Evolutionary conservation across 208 protist genomes (phyloP), one percentile per base, ranked within the genome.

Genomic region (Acanthamoeba healyi): DNA sequence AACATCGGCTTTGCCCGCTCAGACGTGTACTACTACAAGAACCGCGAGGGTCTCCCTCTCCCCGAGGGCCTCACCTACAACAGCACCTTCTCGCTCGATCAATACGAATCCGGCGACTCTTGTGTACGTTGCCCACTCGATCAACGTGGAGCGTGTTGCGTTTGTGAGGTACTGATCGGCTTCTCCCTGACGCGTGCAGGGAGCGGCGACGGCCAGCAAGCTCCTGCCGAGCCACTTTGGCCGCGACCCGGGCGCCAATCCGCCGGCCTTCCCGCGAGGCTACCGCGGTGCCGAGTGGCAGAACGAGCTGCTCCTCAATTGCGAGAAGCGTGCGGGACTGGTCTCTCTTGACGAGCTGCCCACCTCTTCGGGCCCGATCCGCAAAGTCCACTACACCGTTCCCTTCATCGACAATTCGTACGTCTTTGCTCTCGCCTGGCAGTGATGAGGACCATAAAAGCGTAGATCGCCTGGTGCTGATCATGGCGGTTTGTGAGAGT

Each of bases 1-100:
- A 94, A 94, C 42, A 67, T 94, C 15, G 26, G 54, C 0, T 92
- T 92, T 26, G 93, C 67, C 22, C 93, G 93, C 15, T 70, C 74
- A 12, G 93, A 94, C 22, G 86, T 94, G n/a, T 94, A 94, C 92
- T 94, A 74, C 93, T 94, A 94, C 92, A 94, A 94, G 26, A 79
- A 88, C 24, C 26, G 29, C 42, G 42, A 94, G 34, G 88, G 74
- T 15, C 86, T 92, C 26, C 93, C 93, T 6, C 90, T 94, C 4
- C 93, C 93, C 6, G 15, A 54, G 32, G 93, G 93, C 42, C 40
- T 94, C 93, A 56, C 36, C 29, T 24, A 17, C 3, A 9, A 6
- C 36, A 58, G 40, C 54, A 63, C 40, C 72, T 58, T 94, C 49
- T 94, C 70, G 70, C 70, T 79, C 38, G 70, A 79, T 29, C 70